Conservation (phyloP, 2,329 filamentous ascomycete species). For the Arthrobotrys megalospora region DNA sequence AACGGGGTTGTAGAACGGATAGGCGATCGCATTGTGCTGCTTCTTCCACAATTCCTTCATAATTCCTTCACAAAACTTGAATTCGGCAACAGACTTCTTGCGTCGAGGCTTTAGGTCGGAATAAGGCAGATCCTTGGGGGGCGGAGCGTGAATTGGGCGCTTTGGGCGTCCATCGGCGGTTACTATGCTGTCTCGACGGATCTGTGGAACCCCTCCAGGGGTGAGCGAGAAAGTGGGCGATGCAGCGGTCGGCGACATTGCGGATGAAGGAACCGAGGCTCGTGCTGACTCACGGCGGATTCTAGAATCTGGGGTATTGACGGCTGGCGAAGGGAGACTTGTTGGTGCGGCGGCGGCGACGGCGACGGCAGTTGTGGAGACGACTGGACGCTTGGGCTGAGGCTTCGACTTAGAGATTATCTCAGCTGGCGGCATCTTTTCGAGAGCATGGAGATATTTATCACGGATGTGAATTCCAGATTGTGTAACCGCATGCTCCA, state of each 20-base stretch:
- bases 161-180: conserved; percentile 87
- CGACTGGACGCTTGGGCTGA: conserved; percentile 68
- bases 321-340: conserved; percentile 65
- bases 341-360: conserved; percentile 63
- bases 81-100: conserved; percentile 88
- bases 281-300: conserved; percentile 70
- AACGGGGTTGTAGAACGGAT: conserved; percentile 85
- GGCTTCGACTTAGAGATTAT: conserved; percentile 75
- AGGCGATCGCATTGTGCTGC: conserved; percentile 78
- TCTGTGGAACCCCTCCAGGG: conserved; percentile 82
- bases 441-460: conserved; percentile 70
- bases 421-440: conserved; percentile 73
- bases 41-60: conserved; percentile 82
- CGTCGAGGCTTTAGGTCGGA: conserved; percentile 85
- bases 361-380: conserved; percentile 67
- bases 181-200: conserved; percentile 81
- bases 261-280: conserved; percentile 64
- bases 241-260: conserved; percentile 70
- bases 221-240: conserved; percentile 80
- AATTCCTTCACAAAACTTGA: conserved; percentile 89
- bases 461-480: conserved; percentile 75
- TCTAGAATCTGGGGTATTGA: conserved; percentile 64
- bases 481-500: conserved; percentile 79
- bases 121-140: conserved; percentile 92
- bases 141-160: conserved; percentile 91